Evolutionary conservation across 345 rosid species (phyloP).

Genomic region (Citrus trifoliata): DNA sequence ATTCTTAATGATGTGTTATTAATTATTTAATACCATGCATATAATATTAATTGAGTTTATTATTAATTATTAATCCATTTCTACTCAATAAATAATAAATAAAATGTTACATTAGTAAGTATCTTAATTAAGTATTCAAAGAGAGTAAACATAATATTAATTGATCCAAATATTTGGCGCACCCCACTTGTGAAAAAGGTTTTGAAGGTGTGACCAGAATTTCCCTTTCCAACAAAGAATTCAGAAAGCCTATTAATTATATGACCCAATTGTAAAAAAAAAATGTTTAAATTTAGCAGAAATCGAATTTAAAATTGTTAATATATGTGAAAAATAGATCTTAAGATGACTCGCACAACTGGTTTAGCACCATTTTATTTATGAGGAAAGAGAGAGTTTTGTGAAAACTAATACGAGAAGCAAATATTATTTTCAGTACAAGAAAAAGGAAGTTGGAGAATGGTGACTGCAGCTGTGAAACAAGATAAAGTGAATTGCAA

Average conservation of each 20-base stretch:
- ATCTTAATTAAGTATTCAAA: too few species aligned
- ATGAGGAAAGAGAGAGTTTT: not conserved
- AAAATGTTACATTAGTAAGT: too few species aligned
- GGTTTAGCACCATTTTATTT: not conserved
- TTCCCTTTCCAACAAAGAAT: not conserved
- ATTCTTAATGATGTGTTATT: too few species aligned
- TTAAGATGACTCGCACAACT: not conserved
- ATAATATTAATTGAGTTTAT: too few species aligned
- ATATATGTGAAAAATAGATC: not conserved
- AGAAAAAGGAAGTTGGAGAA: not conserved
- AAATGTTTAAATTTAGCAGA: not conserved
- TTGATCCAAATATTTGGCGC: too few species aligned
- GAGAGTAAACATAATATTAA: too few species aligned
- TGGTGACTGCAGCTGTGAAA: not conserved
- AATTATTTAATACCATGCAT: too few species aligned
- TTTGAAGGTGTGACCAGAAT: not conserved
- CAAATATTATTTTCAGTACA: conserved; percentile 4
- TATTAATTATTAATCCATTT: too few species aligned
- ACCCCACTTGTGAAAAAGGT: not conserved
- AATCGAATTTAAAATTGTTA: not conserved
- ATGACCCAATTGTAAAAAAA: too few species aligned
- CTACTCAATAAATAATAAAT: too few species aligned
- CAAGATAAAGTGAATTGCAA: not conserved
- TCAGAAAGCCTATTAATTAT: not conserved
- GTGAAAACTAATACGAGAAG: not conserved